Conservation (phyloP, 2,329 filamentous ascomycete species). For the Trichoderma semiorbis region DNA sequence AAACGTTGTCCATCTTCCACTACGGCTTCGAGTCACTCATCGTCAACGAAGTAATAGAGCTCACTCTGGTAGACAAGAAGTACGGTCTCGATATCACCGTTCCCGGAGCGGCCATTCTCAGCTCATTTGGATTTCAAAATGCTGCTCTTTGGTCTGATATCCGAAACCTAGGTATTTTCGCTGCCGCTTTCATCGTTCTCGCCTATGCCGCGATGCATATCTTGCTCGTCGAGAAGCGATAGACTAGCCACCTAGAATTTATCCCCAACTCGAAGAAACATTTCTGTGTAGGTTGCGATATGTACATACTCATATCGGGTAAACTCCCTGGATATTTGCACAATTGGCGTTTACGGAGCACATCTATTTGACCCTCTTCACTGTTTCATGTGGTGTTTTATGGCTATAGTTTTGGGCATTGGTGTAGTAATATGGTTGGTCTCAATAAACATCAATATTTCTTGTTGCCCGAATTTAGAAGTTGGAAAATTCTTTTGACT, state of each 20-base stretch:
- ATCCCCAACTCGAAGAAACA: background rate
- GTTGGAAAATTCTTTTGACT: background rate
- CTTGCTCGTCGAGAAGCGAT: constrained; percentile 77
- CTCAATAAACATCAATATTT: background rate
- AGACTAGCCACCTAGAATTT: constrained; percentile 26
- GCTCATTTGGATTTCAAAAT: constrained; percentile 91
- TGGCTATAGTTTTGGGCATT: background rate
- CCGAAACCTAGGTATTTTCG: constrained; percentile 76
- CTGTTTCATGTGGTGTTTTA: background rate
- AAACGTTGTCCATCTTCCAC: constrained; percentile 94
- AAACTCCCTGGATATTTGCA: background rate
- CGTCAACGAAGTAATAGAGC: constrained; percentile 90
- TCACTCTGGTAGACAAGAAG: constrained; percentile 89
- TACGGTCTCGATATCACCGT: constrained; percentile 96
- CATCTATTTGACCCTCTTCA: background rate
- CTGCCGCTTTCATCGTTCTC: constrained; percentile 75
- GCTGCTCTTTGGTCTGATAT: constrained; percentile 82
- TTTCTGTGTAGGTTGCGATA: constrained; percentile 6
- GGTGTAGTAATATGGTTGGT: background rate
- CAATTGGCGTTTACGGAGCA: constrained; percentile 12
- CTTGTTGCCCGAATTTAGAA: background rate
- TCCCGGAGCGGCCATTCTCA: constrained; percentile 88
- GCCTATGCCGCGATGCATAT: constrained; percentile 94
- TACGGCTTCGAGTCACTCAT: constrained; percentile 95
- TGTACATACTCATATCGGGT: constrained; percentile 11